Percentiles rank a stretch among this genome's conserved stretches.
Conservation (phyloP, 225 moss, liverwort and hornwort species). For the Neckera pumila region DNA sequence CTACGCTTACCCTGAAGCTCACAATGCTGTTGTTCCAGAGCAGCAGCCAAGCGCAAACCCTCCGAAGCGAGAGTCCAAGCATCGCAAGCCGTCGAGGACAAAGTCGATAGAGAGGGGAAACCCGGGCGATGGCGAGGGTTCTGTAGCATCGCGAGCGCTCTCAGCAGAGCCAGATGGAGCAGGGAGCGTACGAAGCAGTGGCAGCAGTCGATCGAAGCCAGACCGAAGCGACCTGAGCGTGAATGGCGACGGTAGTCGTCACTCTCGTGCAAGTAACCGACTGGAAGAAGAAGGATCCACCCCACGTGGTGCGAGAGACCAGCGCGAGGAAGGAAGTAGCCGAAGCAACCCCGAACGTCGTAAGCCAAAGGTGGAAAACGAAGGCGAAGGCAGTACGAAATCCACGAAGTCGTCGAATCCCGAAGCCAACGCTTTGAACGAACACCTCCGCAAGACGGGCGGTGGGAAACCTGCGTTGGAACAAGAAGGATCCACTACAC, state of each 20-base stretch:
- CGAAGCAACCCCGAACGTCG: background rate
- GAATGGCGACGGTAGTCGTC: background rate
- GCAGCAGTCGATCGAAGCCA: background rate
- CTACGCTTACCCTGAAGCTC: background rate
- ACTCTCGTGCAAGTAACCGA: background rate
- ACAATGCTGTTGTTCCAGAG: background rate
- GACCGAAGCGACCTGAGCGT: background rate
- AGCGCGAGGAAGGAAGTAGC: background rate
- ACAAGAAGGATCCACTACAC: background rate
- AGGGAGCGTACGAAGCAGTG: slow-evolving; percentile 1
- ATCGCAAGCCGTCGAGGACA: background rate
- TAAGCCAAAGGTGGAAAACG: background rate
- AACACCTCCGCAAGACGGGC: background rate
- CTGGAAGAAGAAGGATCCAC: background rate
- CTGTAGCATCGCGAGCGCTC: background rate
- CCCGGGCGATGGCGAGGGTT: background rate
- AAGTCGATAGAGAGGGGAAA: background rate
- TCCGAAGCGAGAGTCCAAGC: background rate
- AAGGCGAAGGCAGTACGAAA: background rate
- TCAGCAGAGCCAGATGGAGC: background rate
- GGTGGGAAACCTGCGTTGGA: background rate
- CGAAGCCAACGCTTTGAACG: background rate
- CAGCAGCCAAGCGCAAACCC: background rate
- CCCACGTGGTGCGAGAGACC: background rate
- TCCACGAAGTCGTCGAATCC: background rate